Evolutionary conservation across 352 stramenopile species (phyloP).

Genomic region (Thalassiosira sp.): DNA sequence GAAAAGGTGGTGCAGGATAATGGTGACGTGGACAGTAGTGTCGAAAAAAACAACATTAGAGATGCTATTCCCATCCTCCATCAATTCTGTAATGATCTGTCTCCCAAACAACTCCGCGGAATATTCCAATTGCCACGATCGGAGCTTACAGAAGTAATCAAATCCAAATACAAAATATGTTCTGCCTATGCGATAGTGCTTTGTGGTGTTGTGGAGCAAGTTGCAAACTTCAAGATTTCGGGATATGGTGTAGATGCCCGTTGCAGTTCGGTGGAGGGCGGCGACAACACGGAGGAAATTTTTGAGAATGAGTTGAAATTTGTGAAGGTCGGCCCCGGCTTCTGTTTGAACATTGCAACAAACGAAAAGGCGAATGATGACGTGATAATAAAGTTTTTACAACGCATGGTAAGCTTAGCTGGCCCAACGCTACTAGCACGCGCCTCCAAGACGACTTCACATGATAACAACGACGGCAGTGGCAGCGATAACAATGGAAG

Average conservation of each 20-base stretch:
- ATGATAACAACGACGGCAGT: constrained; percentile 14
- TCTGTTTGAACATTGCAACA: constrained; percentile 51
- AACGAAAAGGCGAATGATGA: constrained; percentile 33
- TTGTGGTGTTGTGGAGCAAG: constrained; percentile 88
- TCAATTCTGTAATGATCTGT: constrained; percentile 82
- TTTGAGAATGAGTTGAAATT: constrained; percentile 74
- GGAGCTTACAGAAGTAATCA: constrained; percentile 87
- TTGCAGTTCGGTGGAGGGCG: constrained; percentile 83
- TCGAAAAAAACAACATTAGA: constrained; percentile 57
- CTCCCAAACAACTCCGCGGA: constrained; percentile 78
- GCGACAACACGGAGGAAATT: constrained; percentile 79
- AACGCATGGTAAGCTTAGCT: constrained; percentile 61
- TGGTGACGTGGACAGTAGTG: constrained; percentile 9
- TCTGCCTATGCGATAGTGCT: constrained; percentile 90
- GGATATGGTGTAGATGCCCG: constrained; percentile 87
- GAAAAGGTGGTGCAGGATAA: constrained; percentile 43
- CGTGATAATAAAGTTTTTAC: constrained; percentile 47
- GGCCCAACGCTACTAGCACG: constrained; percentile 66
- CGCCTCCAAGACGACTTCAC: constrained; percentile 28
- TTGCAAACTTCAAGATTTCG: constrained; percentile 90
- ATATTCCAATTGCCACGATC: constrained; percentile 87
- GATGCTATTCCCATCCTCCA: constrained; percentile 46
- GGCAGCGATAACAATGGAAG: constrained; percentile 17
- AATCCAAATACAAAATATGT: constrained; percentile 87
- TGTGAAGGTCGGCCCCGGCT: constrained; percentile 58